Evolutionary conservation across 768 basidiomycete genomes (phyloP), one percentile per base, ranked within the genome.

Genomic region (Fomitopsis serialis): DNA sequence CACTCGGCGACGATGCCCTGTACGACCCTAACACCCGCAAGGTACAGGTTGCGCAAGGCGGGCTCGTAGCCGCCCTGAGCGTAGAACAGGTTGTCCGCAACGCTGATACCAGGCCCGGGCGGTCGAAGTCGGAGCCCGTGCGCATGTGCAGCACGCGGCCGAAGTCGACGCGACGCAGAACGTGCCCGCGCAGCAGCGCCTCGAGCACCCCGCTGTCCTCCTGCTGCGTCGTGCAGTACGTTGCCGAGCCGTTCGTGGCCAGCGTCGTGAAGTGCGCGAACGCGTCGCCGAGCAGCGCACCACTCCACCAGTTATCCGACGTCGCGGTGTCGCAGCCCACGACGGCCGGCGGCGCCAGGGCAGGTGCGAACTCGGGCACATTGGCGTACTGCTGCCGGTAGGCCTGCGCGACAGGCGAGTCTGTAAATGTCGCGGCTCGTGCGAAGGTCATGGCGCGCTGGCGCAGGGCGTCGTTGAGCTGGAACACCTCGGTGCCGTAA

Each of bases 401-500:
- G 17, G 61, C 54, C 43, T 58, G 56, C 2, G 73, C 67, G 13
- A 40, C 60, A 15, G 53, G 32, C 11, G 67, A 64, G 59, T 75
- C 72, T 53, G 65, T 66, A 6, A 77, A 64, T 15, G 23, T 61
- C 9, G 72, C 68, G 10, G 53, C 62, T 50, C 56, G 52, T 2
- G 70, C 69, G 50, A 66, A 58, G 25, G 48, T 57, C 29, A 70
- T 50, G 0, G 65, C 72, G 3, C 60, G 54, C 34, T 68, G 62
- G 13, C 71, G 66, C 9, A 77, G 64, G 49, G 66, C 68, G 32
- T 72, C 72, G 63, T 75, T 77, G 54, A 76, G 62, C 63, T 74
- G 71, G 61, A 70, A 74, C 19, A 75, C 70, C 63, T 75, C 74
- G 21, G 73, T 75, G n/a, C 75, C 74, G 58, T 75, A 74, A 22